phyloP scores from a whole-genome alignment of 78 protist genomes.

The Protostelium mycophagum region DNA sequence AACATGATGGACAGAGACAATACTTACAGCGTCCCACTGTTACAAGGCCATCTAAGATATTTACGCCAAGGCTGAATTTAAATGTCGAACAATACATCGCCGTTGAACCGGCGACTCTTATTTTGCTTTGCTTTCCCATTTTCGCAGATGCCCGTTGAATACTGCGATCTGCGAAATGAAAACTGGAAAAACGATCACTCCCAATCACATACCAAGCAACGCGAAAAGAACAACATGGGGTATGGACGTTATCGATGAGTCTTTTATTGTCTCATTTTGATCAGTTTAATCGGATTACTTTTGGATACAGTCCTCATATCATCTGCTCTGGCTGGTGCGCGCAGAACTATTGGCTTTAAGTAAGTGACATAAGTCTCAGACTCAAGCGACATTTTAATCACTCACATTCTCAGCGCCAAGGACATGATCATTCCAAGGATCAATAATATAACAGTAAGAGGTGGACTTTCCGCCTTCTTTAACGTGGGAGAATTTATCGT shows the following conservation, averaged over 20 bases:
- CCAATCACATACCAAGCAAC: background rate
- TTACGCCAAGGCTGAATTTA: background rate
- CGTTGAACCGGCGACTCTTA: background rate
- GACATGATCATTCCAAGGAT: slow-evolving; percentile 1
- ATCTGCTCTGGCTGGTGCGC: background rate
- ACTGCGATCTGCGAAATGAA: no score
- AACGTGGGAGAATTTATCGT: slow-evolving; percentile 58
- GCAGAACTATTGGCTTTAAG: background rate
- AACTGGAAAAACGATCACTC: background rate
- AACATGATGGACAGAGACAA: background rate
- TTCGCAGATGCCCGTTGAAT: background rate
- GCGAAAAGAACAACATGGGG: background rate
- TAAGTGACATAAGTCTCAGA: no score
- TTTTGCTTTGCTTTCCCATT: no score
- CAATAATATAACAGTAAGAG: background rate
- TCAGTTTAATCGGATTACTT: background rate
- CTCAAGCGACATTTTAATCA: background rate
- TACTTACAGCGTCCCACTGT: background rate
- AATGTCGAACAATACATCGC: background rate
- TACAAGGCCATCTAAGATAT: background rate
- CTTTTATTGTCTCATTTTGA: no score
- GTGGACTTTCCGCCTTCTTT: slow-evolving; percentile 27
- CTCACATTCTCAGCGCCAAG: background rate
- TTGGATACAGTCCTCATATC: background rate
- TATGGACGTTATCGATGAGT: no score